Evolutionary conservation across 108 stramenopile species (phyloP).

Genomic region (Parietichytrium sp.): DNA sequence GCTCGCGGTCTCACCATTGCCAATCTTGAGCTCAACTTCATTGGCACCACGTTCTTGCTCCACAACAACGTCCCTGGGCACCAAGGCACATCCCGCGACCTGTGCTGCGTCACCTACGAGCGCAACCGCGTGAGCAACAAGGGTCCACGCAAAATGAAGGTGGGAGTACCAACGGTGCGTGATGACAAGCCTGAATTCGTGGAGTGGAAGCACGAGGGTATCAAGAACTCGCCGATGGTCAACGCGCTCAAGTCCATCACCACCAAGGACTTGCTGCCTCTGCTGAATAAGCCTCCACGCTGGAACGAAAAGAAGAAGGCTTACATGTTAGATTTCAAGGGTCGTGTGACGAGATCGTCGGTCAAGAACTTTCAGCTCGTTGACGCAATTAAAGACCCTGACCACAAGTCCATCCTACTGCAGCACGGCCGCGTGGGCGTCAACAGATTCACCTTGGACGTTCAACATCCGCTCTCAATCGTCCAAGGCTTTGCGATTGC

Average conservation of each 20-base stretch:
- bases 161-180: conserved; percentile 59
- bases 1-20: conserved; percentile 15
- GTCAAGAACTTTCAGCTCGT: conserved; percentile 72
- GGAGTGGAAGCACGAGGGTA: conserved; percentile 53
- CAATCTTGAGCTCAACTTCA: conserved; percentile 1
- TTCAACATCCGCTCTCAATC: conserved; percentile 74
- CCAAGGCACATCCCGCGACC: conserved; percentile 21
- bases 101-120: conserved; percentile 72
- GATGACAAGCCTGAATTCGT: conserved; percentile 50
- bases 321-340: conserved; percentile 66
- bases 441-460: conserved; percentile 71
- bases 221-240: background rate
- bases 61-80: conserved; percentile 31
- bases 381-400: conserved; percentile 51
- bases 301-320: conserved; percentile 61
- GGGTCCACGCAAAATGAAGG: conserved; percentile 83
- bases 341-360: conserved; percentile 54
- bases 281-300: conserved; percentile 46
- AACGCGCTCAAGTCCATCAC: conserved; percentile 59
- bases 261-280: background rate
- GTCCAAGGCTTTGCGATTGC: conserved; percentile 83
- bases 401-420: conserved; percentile 57
- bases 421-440: conserved; percentile 68
- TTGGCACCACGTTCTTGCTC: background rate
- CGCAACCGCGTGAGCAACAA: conserved; percentile 70